phyloP scores from a whole-genome alignment of 345 rosid genomes.

The Populus euphratica region DNA sequence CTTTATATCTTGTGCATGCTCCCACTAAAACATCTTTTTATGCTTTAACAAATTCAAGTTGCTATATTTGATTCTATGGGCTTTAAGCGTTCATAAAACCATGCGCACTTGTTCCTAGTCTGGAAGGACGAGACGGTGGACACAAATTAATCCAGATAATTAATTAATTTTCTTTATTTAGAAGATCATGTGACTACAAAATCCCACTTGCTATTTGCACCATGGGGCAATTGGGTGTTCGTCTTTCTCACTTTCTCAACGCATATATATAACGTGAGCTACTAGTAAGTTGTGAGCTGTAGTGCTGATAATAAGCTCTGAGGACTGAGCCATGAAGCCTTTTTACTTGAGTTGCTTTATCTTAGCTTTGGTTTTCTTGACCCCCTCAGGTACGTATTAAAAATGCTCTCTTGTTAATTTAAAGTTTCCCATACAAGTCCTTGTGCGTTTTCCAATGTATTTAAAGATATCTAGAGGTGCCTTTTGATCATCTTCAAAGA shows the following conservation, averaged over 20 bases:
- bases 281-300: too few relatives aligned
- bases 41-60: background rate
- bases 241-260: background rate
- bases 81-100: background rate
- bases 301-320: too few relatives aligned
- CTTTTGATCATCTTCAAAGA: too few relatives aligned
- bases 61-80: background rate
- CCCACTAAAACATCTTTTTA: background rate
- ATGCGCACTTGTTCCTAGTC: background rate
- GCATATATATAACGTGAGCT: background rate
- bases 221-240: background rate
- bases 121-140: background rate
- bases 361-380: constrained; percentile 5
- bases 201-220: background rate
- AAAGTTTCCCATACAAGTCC: too few relatives aligned
- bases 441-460: too few relatives aligned
- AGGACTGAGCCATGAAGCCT: constrained; percentile 7
- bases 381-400: constrained; percentile 1
- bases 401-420: too few relatives aligned
- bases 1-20: background rate
- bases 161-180: too few relatives aligned
- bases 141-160: too few relatives aligned
- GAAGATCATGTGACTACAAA: background rate
- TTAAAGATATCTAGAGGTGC: too few relatives aligned
- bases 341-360: constrained; percentile 8